Percentiles rank a stretch among this genome's conserved stretches.
Conservation (phyloP, 257 asterid genomes). For the Nicotiana paniculata region DNA sequence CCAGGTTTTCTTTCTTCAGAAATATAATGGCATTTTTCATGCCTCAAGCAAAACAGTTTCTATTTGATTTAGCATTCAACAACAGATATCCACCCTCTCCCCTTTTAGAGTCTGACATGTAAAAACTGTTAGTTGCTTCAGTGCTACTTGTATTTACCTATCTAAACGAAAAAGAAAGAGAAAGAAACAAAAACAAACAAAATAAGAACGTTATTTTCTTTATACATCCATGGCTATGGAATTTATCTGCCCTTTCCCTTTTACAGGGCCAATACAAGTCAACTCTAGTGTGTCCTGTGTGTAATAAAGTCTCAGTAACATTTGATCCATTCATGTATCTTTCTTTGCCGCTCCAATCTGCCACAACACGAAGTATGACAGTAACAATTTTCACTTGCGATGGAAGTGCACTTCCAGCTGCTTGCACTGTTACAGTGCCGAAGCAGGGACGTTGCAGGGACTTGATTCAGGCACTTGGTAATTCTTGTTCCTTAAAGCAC, state of each 20-base stretch:
- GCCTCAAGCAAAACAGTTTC: neutral
- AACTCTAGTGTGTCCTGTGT: conserved; percentile 91
- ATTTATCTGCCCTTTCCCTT: conserved; percentile 9
- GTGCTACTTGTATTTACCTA: conserved; percentile 1
- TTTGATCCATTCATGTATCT: conserved; percentile 99
- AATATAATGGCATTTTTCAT: neutral
- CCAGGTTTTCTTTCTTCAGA: neutral
- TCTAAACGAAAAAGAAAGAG: neutral
- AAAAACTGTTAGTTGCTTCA: neutral
- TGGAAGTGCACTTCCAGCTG: conserved; percentile 87
- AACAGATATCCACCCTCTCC: neutral
- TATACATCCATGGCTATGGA: conserved; percentile 4
- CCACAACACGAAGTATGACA: conserved; percentile 82
- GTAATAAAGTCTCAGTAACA: conserved; percentile 89
- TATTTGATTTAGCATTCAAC: neutral
- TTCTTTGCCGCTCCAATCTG: conserved; percentile 88
- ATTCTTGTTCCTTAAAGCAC: conserved; percentile 70
- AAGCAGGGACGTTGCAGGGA: conserved; percentile 98
- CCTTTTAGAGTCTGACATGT: neutral
- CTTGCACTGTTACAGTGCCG: conserved; percentile 78
- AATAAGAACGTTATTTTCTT: neutral
- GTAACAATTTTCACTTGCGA: conserved; percentile 93
- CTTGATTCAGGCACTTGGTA: conserved; percentile 74
- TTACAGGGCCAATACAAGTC: conserved; percentile 98
- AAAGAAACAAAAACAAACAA: neutral